Evolutionary conservation across 768 basidiomycete genomes (phyloP).

Genomic region (Pleurotus tuoliensis): DNA sequence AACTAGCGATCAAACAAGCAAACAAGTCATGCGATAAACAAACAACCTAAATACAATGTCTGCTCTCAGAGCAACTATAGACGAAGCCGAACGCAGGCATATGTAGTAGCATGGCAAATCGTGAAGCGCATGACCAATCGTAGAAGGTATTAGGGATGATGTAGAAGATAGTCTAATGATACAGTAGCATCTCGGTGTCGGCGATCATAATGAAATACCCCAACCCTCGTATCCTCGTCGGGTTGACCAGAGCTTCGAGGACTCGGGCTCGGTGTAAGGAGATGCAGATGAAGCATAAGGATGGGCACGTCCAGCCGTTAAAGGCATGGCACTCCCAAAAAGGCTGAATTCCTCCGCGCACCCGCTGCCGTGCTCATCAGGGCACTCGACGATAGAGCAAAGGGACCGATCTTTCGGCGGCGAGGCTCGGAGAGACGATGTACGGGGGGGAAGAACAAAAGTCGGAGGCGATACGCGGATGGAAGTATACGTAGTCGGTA

Average conservation of each 20-base stretch:
- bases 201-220: not conserved
- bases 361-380: constrained; percentile 26
- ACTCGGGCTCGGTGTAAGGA: constrained; percentile 12
- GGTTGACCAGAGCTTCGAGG: constrained; percentile 24
- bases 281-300: not conserved
- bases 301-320: constrained; percentile 4
- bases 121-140: no score
- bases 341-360: constrained; percentile 23
- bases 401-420: constrained; percentile 16
- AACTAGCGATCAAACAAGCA: no score
- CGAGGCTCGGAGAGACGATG: not conserved
- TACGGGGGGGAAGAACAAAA: not conserved
- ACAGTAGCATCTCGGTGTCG: not conserved
- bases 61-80: no score
- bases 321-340: constrained; percentile 7
- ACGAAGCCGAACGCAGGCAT: no score
- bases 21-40: no score
- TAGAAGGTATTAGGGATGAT: no score
- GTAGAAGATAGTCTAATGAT: not conserved
- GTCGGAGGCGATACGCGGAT: not conserved
- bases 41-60: no score
- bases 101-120: no score
- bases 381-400: constrained; percentile 30
- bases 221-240: constrained; percentile 23
- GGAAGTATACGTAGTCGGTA: constrained; percentile 2